Conservation (phyloP, 2,329 filamentous ascomycete genomes). For the Pezicula rhizophila region DNA sequence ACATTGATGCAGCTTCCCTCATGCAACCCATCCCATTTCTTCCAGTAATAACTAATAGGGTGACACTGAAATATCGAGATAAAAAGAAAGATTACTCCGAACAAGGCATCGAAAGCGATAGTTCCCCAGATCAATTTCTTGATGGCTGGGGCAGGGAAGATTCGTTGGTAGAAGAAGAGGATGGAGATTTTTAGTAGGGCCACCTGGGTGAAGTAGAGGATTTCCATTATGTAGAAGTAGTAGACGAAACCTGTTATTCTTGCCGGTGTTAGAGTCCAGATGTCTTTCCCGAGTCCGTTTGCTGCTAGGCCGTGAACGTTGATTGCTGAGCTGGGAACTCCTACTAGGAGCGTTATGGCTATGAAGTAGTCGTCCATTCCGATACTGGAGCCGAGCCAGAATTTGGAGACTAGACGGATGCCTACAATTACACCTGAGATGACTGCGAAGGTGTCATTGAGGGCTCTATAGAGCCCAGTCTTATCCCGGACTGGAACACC, state of each 20-base stretch:
- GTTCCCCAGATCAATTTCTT: slow-evolving; percentile 37
- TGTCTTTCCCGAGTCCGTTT: too few species aligned
- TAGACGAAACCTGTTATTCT: slow-evolving; percentile 36
- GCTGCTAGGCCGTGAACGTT: slow-evolving; percentile 16
- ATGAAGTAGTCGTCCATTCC: slow-evolving; percentile 31
- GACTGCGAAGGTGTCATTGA: not conserved
- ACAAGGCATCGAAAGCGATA: slow-evolving; percentile 32
- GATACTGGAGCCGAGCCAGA: too few species aligned
- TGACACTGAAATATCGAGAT: slow-evolving; percentile 43
- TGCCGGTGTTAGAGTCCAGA: too few species aligned
- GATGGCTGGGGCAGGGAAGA: slow-evolving; percentile 39
- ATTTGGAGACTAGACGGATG: slow-evolving; percentile 15
- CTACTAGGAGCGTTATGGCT: slow-evolving; percentile 21
- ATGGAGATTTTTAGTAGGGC: slow-evolving; percentile 45
- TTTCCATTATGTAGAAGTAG: slow-evolving; percentile 37
- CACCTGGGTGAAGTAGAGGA: slow-evolving; percentile 42
- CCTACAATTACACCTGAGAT: slow-evolving; percentile 27
- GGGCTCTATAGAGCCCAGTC: not conserved
- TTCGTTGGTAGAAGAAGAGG: slow-evolving; percentile 48
- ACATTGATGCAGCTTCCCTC: slow-evolving; percentile 42
- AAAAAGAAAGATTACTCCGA: slow-evolving; percentile 30
- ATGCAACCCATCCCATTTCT: slow-evolving; percentile 42
- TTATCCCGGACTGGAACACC: slow-evolving; percentile 19
- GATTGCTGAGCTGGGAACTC: slow-evolving; percentile 26
- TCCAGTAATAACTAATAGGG: slow-evolving; percentile 48